Percentiles rank a stretch among this genome's conserved stretches.
phyloP scores from a whole-genome alignment of 345 rosid genomes.

The Boechera retrofracta region DNA sequence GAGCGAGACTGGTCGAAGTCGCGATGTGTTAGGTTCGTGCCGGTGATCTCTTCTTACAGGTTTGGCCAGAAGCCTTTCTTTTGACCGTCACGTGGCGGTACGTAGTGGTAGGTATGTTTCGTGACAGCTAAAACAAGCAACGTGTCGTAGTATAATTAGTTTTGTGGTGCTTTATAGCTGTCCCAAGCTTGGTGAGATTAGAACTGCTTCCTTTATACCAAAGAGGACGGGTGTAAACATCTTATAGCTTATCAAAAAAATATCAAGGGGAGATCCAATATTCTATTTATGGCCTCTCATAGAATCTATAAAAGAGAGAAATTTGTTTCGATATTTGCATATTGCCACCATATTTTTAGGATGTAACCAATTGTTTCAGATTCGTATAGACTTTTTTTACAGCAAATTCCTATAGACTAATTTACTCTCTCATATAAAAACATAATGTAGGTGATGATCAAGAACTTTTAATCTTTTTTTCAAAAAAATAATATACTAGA shows the following conservation, averaged over 20 bases:
- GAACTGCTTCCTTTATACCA: conserved; percentile 31
- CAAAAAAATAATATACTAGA: too few species aligned
- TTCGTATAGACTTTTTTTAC: neutral
- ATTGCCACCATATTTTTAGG: neutral
- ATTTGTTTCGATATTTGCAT: conserved; percentile 32
- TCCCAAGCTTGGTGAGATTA: conserved; percentile 39
- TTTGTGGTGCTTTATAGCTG: conserved; percentile 41
- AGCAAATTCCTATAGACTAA: neutral
- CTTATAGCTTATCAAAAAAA: conserved; percentile 16
- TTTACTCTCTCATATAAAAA: neutral
- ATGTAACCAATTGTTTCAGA: neutral
- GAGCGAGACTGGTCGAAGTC: conserved; percentile 33
- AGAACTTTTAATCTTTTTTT: neutral
- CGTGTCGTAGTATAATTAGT: conserved; percentile 20
- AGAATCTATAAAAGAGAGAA: conserved; percentile 11
- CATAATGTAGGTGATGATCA: neutral
- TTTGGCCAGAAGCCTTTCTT: conserved; percentile 22
- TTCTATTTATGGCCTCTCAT: conserved; percentile 1
- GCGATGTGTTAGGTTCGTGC: conserved; percentile 41
- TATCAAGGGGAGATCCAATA: neutral
- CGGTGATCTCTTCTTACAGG: conserved; percentile 32
- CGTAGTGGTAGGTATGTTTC: conserved; percentile 35
- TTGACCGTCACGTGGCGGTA: conserved; percentile 37
- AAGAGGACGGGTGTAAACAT: conserved; percentile 45
- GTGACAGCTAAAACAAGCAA: conserved; percentile 36